Conservation (phyloP, 371 early-diverging fungal species). For the Blakeslea trispora region DNA sequence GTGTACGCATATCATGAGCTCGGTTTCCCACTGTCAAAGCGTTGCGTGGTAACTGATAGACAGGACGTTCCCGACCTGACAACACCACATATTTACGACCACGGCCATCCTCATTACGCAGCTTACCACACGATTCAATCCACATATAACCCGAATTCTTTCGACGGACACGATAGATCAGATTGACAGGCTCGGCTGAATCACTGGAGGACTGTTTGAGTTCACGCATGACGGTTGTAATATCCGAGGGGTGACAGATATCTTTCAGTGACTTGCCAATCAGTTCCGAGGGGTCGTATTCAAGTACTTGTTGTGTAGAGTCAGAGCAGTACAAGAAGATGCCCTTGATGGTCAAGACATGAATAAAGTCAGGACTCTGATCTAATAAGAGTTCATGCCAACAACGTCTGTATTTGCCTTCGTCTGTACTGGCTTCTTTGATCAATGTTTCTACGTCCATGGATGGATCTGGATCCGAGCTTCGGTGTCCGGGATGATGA, state of each 20-base stretch:
- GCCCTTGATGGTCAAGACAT: slow-evolving; percentile 65
- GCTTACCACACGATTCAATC: slow-evolving; percentile 61
- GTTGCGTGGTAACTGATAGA: slow-evolving; percentile 35
- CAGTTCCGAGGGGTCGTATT: slow-evolving; percentile 54
- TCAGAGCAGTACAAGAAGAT: slow-evolving; percentile 63
- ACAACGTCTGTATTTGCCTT: slow-evolving; percentile 28
- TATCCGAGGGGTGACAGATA: slow-evolving; percentile 67
- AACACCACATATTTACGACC: slow-evolving; percentile 68
- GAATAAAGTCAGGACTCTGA: slow-evolving; percentile 56
- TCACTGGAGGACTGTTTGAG: slow-evolving; percentile 47
- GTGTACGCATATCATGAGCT: slow-evolving; percentile 5
- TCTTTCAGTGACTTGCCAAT: slow-evolving; percentile 55
- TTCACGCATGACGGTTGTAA: slow-evolving; percentile 64
- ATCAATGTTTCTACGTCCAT: slow-evolving; percentile 35
- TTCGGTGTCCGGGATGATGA: too few species aligned
- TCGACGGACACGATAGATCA: slow-evolving; percentile 58
- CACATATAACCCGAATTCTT: slow-evolving; percentile 61
- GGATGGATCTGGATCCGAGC: slow-evolving; percentile 14
- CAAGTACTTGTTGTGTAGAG: slow-evolving; percentile 41
- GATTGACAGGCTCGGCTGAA: slow-evolving; percentile 44
- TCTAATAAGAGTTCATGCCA: slow-evolving; percentile 44
- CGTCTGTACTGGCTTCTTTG: slow-evolving; percentile 35
- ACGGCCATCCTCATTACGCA: slow-evolving; percentile 55
- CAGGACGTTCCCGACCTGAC: slow-evolving; percentile 53
- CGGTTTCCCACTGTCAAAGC: slow-evolving; percentile 23